These are phyloP conservation scores for Pyrenophora tritici-repentis DNA, from an alignment of 2,329 filamentous ascomycete genomes.

Conservation along the genomic window DNA sequence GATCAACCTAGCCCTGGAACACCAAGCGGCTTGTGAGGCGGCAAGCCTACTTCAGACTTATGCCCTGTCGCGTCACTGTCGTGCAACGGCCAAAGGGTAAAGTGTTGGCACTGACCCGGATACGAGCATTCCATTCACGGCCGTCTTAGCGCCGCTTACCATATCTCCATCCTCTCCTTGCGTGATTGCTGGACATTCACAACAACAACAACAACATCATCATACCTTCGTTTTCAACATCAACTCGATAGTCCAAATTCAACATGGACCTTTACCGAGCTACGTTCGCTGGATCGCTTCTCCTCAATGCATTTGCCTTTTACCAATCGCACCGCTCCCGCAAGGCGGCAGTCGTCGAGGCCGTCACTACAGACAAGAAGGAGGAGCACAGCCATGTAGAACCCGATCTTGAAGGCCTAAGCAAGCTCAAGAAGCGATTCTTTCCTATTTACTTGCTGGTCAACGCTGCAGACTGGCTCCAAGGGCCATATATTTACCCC, in stretches of 20 bases:
- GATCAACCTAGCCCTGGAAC: constrained; percentile 1
- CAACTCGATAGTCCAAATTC: constrained; percentile 4
- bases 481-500: constrained; percentile 58
- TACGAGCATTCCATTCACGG: not conserved
- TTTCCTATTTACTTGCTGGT: constrained; percentile 53
- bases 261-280: constrained; percentile 41
- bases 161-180: constrained; percentile 1
- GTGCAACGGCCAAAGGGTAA: not conserved
- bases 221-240: constrained; percentile 2
- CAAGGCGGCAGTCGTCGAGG: constrained; percentile 10
- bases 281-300: constrained; percentile 34
- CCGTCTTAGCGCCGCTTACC: constrained; percentile 1
- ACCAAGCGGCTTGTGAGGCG: constrained; percentile 4
- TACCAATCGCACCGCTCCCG: constrained; percentile 34
- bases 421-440: constrained; percentile 50
- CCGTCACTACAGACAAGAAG: constrained; percentile 23
- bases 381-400: constrained; percentile 32
- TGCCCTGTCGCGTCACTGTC: not conserved
- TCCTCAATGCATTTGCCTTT: constrained; percentile 35
- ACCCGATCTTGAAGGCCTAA: constrained; percentile 35
- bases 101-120: not conserved
- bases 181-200: constrained; percentile 14
- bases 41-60: constrained; percentile 3
- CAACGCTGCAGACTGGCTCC: constrained; percentile 55
- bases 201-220: not conserved